Conservation (phyloP, 2,329 filamentous ascomycete genomes). For the Pyrenochaeta sp. region DNA sequence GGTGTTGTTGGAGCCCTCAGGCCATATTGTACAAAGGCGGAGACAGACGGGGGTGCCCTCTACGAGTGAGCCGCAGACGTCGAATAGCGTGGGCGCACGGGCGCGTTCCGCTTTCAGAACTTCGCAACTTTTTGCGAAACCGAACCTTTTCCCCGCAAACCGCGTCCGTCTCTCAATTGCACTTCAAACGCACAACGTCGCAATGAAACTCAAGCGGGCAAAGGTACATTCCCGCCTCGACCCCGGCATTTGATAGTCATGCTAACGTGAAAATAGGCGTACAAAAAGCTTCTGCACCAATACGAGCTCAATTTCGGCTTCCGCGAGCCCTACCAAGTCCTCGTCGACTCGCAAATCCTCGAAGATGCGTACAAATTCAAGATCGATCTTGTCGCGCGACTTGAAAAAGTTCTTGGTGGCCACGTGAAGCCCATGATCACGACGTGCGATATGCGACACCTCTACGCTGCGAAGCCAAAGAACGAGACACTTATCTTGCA, state of each 20-base stretch:
- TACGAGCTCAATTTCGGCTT: constrained; percentile 89
- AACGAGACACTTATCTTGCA: constrained; percentile 72
- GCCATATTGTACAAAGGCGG: constrained; percentile 22
- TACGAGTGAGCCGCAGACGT: constrained; percentile 19
- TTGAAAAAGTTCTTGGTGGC: constrained; percentile 86
- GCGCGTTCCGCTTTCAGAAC: constrained; percentile 13
- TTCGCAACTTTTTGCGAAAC: constrained; percentile 17
- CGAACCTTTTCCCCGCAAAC: constrained; percentile 19
- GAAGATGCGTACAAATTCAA: constrained; percentile 83
- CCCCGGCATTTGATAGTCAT: not conserved
- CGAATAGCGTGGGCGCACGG: constrained; percentile 15
- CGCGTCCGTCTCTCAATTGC: not conserved
- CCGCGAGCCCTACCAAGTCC: constrained; percentile 84
- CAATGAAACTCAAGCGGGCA: constrained; percentile 45
- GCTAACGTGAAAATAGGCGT: constrained; percentile 68
- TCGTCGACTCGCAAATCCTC: constrained; percentile 85
- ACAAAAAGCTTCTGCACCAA: constrained; percentile 92
- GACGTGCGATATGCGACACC: constrained; percentile 80
- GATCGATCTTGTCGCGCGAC: constrained; percentile 79
- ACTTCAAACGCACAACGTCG: constrained; percentile 14
- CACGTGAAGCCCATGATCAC: constrained; percentile 87
- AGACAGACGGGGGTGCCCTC: constrained; percentile 24
- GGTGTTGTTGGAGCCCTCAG: constrained; percentile 13
- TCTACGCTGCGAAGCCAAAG: constrained; percentile 69
- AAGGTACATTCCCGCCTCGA: constrained; percentile 23